phyloP scores from a whole-genome alignment of 192 early-diverging fungal genomes.

The Podila epicladia region DNA sequence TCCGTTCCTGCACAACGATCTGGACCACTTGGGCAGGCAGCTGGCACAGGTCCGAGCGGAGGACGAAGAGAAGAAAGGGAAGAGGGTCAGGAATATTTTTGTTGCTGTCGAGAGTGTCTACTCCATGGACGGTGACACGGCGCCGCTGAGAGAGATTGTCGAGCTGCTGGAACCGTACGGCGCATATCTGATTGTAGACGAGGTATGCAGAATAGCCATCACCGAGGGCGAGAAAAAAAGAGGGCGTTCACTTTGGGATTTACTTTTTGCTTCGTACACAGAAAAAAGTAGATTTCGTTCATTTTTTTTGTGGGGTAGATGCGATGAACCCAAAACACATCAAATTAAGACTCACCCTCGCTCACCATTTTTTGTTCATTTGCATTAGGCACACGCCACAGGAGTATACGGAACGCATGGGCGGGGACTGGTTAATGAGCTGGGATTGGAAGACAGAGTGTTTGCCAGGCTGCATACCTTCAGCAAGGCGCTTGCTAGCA shows the following conservation, averaged over 20 bases:
- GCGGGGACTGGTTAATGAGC: slow-evolving; percentile 69
- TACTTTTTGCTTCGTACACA: not conserved
- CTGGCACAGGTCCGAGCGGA: slow-evolving; percentile 40
- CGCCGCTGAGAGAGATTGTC: slow-evolving; percentile 74
- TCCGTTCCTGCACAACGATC: slow-evolving; percentile 75
- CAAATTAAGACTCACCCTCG: not conserved
- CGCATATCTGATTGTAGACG: slow-evolving; percentile 80
- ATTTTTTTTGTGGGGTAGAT: not conserved
- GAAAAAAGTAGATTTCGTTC: not conserved
- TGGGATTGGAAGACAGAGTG: slow-evolving; percentile 69
- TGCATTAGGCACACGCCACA: slow-evolving; percentile 76
- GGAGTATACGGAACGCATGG: slow-evolving; percentile 77
- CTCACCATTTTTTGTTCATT: slow-evolving; percentile 1
- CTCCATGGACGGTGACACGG: slow-evolving; percentile 86
- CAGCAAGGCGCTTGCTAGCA: slow-evolving; percentile 82
- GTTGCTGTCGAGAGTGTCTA: slow-evolving; percentile 83
- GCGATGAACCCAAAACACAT: not conserved
- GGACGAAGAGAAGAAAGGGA: slow-evolving; percentile 18
- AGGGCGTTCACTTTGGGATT: too few species aligned
- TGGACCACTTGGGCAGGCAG: slow-evolving; percentile 57
- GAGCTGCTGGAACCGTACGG: slow-evolving; percentile 56
- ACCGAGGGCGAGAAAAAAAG: too few species aligned
- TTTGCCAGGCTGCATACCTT: slow-evolving; percentile 87
- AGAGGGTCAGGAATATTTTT: slow-evolving; percentile 63
- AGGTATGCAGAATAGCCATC: slow-evolving; percentile 55